Evolutionary conservation across 495 filamentous ascomycete genomes (phyloP).

Genomic region (Thermothielavioides terrestris): DNA sequence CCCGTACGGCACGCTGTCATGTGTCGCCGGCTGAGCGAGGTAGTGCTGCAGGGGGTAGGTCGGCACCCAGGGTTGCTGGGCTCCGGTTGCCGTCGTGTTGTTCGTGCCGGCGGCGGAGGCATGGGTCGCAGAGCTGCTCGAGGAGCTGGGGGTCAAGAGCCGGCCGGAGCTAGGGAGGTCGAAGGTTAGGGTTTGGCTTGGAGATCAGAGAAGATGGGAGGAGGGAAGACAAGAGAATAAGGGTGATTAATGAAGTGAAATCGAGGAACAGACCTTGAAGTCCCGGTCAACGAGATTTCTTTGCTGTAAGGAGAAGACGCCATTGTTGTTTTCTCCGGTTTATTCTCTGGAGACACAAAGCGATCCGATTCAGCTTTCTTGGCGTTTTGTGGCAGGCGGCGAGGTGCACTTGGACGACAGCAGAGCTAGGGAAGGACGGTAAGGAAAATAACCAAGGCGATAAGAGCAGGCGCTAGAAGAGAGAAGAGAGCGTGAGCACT

Average conservation of each 20-base stretch:
- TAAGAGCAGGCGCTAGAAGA: too few relatives aligned
- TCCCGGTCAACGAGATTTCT: too few relatives aligned
- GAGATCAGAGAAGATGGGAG: constrained; percentile 40
- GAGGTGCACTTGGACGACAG: too few relatives aligned
- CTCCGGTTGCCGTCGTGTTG: background rate
- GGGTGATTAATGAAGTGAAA: constrained; percentile 20
- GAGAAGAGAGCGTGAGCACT: too few relatives aligned
- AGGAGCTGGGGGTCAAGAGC: constrained; percentile 23
- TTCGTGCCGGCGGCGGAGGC: background rate
- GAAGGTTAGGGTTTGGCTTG: constrained; percentile 38
- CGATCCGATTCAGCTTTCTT: too few relatives aligned
- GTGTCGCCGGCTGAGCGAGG: background rate
- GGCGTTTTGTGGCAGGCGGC: too few relatives aligned
- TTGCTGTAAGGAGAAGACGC: too few relatives aligned
- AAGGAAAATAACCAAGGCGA: too few relatives aligned
- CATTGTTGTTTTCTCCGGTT: too few relatives aligned
- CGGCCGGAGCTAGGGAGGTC: constrained; percentile 20
- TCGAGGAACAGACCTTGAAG: too few relatives aligned
- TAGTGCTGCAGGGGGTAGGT: background rate
- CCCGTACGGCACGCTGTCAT: background rate
- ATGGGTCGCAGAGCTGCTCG: constrained; percentile 36
- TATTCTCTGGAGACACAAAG: too few relatives aligned
- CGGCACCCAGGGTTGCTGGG: background rate
- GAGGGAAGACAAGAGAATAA: constrained; percentile 53
- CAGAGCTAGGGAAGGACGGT: too few relatives aligned